phyloP scores from a whole-genome alignment of 139 green algal genomes.

The Deuterostichococcus epilithicus region DNA sequence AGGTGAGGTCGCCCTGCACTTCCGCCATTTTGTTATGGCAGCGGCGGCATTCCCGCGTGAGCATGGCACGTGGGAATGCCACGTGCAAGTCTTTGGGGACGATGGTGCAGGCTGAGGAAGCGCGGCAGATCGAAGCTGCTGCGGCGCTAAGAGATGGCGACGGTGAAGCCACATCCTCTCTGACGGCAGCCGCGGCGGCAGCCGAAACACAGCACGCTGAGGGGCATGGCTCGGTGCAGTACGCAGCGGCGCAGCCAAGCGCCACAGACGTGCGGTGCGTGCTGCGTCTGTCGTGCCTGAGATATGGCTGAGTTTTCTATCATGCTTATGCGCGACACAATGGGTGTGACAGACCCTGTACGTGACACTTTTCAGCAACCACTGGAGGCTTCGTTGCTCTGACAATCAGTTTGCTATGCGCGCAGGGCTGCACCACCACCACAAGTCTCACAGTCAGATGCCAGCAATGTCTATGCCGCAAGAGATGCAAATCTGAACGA shows the following conservation, averaged over 20 bases:
- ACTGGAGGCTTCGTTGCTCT: not conserved
- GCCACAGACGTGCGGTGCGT: not conserved
- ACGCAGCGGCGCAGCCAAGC: not conserved
- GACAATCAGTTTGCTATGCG: slow-evolving; percentile 3
- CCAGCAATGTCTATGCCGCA: not conserved
- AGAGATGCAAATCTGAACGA: not conserved
- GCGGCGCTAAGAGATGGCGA: not conserved
- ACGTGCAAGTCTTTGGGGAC: not conserved
- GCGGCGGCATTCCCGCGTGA: too few relatives aligned
- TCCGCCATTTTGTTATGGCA: too few relatives aligned
- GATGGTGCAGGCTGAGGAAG: not conserved
- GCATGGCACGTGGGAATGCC: too few relatives aligned
- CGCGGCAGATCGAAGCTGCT: not conserved
- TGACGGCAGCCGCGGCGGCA: not conserved
- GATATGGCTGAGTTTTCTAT: too few relatives aligned
- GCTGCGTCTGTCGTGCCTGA: not conserved
- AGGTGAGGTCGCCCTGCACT: too few relatives aligned
- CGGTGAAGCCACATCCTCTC: not conserved
- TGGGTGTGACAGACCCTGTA: too few relatives aligned
- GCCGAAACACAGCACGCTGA: not conserved
- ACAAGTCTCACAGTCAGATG: not conserved
- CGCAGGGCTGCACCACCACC: not conserved
- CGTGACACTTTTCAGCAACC: slow-evolving; percentile 11
- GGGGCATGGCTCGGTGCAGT: not conserved
- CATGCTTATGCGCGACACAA: too few relatives aligned